Evolutionary conservation across 768 basidiomycete species (phyloP).

Genomic region (Agaricus subrufescens): DNA sequence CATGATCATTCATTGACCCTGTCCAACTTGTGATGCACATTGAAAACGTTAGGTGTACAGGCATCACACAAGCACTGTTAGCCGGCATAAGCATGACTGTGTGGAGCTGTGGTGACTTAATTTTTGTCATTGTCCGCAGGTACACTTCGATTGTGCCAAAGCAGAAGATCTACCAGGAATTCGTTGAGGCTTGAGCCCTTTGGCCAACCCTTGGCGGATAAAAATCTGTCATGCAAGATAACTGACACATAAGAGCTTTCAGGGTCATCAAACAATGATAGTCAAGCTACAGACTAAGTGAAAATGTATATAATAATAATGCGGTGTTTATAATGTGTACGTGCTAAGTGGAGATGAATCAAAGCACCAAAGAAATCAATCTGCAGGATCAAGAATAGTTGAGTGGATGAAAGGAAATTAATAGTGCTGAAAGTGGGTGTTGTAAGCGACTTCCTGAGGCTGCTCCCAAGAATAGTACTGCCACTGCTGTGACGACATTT

Average conservation of each 20-base stretch:
- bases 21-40: conserved; percentile 63
- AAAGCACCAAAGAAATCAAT: not conserved
- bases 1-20: conserved; percentile 44
- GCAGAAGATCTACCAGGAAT: conserved; percentile 69
- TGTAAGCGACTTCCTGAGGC: conserved; percentile 4
- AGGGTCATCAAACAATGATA: not conserved
- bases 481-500: conserved; percentile 2
- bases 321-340: not conserved
- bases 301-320: not conserved
- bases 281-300: not conserved
- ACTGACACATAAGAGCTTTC: conserved; percentile 41
- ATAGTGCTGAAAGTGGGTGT: conserved; percentile 4
- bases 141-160: conserved; percentile 66
- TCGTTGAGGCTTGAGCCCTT: conserved; percentile 28
- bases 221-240: conserved; percentile 57
- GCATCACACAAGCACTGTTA: conserved; percentile 62
- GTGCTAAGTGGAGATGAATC: not conserved
- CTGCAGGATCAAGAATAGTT: not conserved
- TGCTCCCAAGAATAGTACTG: conserved; percentile 2
- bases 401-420: not conserved
- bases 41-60: conserved; percentile 55
- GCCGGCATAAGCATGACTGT: conserved; percentile 9
- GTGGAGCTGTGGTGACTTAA: not conserved
- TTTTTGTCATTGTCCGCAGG: conserved; percentile 28
- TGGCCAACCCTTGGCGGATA: no score